Base-by-base conservation (phyloP, 2,329 filamentous ascomycete species). In the Stagonosporopsis tanaceti region DNA sequence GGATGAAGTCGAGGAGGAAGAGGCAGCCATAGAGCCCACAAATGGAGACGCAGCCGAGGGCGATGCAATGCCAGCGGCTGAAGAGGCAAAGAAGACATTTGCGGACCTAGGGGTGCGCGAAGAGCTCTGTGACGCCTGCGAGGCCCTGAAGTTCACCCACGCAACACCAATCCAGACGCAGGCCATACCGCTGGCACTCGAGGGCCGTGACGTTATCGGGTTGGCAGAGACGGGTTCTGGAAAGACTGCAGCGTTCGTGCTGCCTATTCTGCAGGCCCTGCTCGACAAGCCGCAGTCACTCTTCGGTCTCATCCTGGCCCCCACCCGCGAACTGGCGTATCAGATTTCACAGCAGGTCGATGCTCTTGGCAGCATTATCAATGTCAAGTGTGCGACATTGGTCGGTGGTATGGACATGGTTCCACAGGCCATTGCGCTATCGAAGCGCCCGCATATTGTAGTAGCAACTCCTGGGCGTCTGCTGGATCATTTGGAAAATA, bases 401-500 rank as follows among this genome's bases (percentile, higher is more conserved):
- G 91, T 98, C 1, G 95, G 95, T 68, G 95, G 95, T 40, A 88
- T 98, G 83, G 94, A 98, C 64, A 97, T 97, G 92, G 91, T 97
- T 1, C 86, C 91, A 0, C 95, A 99, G 75, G 79, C 90, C 1
- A 96, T 99, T 62, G 90, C 93, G 0, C 85, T 99, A 0, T 92
- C 91, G n/a, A 97, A 97, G 83, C 94, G 94, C 68, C 95, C 95
- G 7, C 95, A 99, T 71, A 89, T 99, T 24, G 82, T 98, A 22
- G 93, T 98, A 37, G 94, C 94, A 0, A 97, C 94, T 0, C 94
- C 94, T n/a, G 94, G 93, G 50, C 87, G 94, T 54, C 80, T 97
- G 22, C 82, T 97, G 4, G 95, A 98, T 70, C 95, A 99, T 68
- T 81, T 98, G 8, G 93, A 98, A 75, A 97, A 97, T 78, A 99